phyloP scores from a whole-genome alignment of 2,329 filamentous ascomycete genomes.

The Colletotrichum chrysophilum region DNA sequence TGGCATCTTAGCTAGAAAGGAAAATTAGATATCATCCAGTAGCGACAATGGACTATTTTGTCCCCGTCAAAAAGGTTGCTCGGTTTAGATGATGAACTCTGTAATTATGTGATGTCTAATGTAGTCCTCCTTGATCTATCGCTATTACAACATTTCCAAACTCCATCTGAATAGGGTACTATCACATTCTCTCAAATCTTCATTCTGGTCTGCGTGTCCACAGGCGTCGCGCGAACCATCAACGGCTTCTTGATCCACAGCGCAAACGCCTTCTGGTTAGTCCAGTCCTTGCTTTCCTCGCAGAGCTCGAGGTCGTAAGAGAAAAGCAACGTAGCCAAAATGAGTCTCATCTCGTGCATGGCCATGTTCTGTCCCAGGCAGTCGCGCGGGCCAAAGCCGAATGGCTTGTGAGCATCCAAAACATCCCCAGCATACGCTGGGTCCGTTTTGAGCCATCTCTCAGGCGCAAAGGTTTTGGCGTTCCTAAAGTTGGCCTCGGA shows the following conservation, averaged over 20 bases:
- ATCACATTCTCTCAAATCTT: background rate
- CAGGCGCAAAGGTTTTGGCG: conserved; percentile 36
- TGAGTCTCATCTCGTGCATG: conserved; percentile 57
- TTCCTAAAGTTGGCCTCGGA: conserved; percentile 45
- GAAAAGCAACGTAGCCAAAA: conserved; percentile 34
- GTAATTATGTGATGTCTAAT: background rate
- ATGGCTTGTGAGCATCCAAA: conserved; percentile 54
- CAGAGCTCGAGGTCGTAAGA: background rate
- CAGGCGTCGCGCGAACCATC: background rate
- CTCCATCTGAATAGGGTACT: rapidly evolving
- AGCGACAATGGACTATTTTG: rapidly evolving
- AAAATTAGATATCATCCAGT: rapidly evolving
- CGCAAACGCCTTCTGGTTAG: background rate
- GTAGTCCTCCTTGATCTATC: background rate
- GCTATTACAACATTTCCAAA: rapidly evolving
- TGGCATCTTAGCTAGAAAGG: background rate
- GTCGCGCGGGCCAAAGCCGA: conserved; percentile 56
- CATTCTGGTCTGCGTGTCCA: background rate
- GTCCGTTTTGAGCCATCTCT: conserved; percentile 9
- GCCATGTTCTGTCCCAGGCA: conserved; percentile 63
- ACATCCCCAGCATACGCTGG: conserved; percentile 1
- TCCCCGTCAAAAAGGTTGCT: background rate
- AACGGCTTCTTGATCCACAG: conserved; percentile 9
- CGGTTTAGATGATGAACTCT: background rate
- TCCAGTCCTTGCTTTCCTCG: background rate